Evolutionary conservation across 208 protist genomes (phyloP).

Genomic region (Phytomonas serpens): DNA sequence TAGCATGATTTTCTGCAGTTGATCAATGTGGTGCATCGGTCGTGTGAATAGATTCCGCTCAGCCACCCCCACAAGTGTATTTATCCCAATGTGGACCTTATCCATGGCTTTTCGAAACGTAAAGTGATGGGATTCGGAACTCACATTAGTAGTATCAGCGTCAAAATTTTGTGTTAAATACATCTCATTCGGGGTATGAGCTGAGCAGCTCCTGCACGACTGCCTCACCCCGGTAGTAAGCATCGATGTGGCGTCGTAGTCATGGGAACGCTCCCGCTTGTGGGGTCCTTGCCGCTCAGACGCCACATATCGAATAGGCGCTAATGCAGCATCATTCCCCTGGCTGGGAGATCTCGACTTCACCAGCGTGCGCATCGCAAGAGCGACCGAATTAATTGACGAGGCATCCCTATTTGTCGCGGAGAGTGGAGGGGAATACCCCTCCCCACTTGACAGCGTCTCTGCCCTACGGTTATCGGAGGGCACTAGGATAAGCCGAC

Average conservation of each 20-base stretch:
- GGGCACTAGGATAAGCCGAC: background rate
- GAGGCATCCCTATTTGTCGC: background rate
- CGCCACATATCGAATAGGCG: background rate
- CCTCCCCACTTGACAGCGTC: background rate
- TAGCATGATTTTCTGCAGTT: constrained; percentile 36
- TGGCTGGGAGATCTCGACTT: background rate
- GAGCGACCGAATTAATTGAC: background rate
- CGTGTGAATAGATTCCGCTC: constrained; percentile 39
- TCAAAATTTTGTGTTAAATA: background rate
- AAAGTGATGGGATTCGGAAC: background rate
- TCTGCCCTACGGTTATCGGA: background rate
- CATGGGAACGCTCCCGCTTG: background rate
- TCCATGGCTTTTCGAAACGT: background rate
- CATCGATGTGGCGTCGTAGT: background rate
- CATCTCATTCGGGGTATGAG: background rate
- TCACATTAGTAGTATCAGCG: background rate
- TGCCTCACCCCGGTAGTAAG: background rate
- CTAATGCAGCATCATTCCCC: background rate
- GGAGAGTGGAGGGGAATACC: background rate
- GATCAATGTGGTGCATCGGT: constrained; percentile 36
- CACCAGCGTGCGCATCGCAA: background rate
- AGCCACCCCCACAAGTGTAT: constrained; percentile 21
- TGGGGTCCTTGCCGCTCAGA: background rate
- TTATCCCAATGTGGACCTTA: constrained; percentile 23
- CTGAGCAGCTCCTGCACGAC: background rate